phyloP scores from a whole-genome alignment of 176 grass and related monocot genomes.

The Urochloa ruziziensis region DNA sequence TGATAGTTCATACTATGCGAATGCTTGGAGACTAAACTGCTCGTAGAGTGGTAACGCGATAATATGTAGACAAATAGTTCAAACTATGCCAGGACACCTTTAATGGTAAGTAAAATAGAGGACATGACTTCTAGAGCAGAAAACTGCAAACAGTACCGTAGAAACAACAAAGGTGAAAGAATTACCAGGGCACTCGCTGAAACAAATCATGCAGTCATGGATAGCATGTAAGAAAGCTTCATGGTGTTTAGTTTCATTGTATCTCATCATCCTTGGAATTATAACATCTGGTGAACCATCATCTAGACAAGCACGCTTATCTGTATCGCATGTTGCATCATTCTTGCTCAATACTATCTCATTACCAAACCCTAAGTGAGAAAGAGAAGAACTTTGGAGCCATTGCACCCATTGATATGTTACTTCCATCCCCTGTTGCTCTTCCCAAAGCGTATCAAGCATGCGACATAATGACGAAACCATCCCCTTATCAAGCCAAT shows the following conservation, averaged over 20 bases:
- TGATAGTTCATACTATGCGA: background rate
- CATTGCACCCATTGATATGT: conserved; percentile 63
- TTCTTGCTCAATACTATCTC: conserved; percentile 53
- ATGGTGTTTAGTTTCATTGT: conserved; percentile 45
- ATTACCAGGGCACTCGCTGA: conserved; percentile 58
- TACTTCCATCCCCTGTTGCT: conserved; percentile 53
- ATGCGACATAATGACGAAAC: conserved; percentile 53
- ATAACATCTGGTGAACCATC: conserved; percentile 40
- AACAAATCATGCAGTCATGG: conserved; percentile 72
- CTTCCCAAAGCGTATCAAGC: conserved; percentile 59
- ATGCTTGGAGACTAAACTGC: background rate
- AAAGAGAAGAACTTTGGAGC: conserved; percentile 63
- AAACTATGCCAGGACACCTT: background rate
- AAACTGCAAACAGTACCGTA: background rate
- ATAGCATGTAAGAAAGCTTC: conserved; percentile 66
- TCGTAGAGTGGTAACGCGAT: background rate
- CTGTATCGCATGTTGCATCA: conserved; percentile 13
- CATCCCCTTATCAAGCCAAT: conserved; percentile 55
- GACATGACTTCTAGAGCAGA: background rate
- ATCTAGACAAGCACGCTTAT: conserved; percentile 45
- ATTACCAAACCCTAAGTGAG: conserved; percentile 51
- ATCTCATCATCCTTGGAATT: conserved; percentile 75
- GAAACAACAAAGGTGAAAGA: background rate
- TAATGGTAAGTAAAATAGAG: conserved; percentile 12
- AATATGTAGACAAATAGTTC: conserved; percentile 11